These are phyloP conservation scores for Lentinula novae-zelandiae DNA, from an alignment of 1,284 basidiomycete species.

Conservation along the genomic window DNA sequence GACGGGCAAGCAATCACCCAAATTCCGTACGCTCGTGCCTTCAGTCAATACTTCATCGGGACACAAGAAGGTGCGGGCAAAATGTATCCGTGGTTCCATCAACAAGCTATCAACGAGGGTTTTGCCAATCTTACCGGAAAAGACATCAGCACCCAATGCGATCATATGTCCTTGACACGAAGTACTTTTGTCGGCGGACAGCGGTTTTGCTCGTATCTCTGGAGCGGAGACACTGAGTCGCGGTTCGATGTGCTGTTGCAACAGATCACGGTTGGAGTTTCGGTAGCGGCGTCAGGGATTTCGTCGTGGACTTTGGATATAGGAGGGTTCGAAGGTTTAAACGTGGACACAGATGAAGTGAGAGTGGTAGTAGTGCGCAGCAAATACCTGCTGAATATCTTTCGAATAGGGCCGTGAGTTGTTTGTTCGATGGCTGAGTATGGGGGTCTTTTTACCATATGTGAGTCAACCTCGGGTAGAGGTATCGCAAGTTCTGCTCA, in stretches of 20 bases:
- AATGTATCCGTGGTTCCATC: constrained; percentile 39
- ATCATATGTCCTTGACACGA: constrained; percentile 37
- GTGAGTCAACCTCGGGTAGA: constrained; percentile 21
- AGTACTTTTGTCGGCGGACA: constrained; percentile 38
- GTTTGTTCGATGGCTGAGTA: constrained; percentile 37
- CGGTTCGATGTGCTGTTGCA: constrained; percentile 33
- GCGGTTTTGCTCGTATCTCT: constrained; percentile 38
- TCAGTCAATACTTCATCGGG: constrained; percentile 36
- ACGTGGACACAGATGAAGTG: constrained; percentile 30
- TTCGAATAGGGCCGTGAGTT: constrained; percentile 29
- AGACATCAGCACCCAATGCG: constrained; percentile 22
- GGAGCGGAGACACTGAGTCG: constrained; percentile 37
- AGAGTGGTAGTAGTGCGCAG: constrained; percentile 1
- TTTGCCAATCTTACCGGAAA: constrained; percentile 14
- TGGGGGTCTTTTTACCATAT: constrained; percentile 39
- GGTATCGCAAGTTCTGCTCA: neutral
- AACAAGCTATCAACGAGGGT: constrained; percentile 24
- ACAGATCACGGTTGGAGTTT: constrained; percentile 35
- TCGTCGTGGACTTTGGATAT: constrained; percentile 40
- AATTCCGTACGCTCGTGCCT: constrained; percentile 33
- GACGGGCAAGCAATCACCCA: constrained; percentile 32
- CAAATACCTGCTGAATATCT: neutral
- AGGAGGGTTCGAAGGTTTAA: constrained; percentile 35
- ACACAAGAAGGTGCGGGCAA: constrained; percentile 36
- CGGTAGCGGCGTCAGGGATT: constrained; percentile 35